phyloP scores from a whole-genome alignment of 371 early-diverging fungal species.

The Haplosporangium sp. region DNA sequence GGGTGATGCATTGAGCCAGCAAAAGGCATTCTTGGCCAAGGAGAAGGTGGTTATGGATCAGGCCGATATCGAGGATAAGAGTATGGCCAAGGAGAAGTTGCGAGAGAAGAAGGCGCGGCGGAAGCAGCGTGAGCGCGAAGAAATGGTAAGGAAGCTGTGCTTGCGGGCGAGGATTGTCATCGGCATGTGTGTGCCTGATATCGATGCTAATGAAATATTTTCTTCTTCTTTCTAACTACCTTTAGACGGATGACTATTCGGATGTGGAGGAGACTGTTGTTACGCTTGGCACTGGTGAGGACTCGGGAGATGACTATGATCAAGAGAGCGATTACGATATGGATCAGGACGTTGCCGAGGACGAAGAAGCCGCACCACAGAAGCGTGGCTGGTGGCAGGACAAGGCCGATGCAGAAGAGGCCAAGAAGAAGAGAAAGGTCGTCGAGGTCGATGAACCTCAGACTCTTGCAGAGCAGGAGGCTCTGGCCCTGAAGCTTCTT shows the following conservation, averaged over 20 bases:
- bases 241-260: slow-evolving; percentile 22
- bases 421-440: slow-evolving; percentile 64
- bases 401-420: slow-evolving; percentile 56
- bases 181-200: too few species aligned
- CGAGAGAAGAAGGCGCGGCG: slow-evolving; percentile 76
- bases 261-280: slow-evolving; percentile 44
- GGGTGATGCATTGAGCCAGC: slow-evolving; percentile 73
- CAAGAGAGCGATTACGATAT: slow-evolving; percentile 14
- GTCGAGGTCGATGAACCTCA: slow-evolving; percentile 71
- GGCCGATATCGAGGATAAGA: slow-evolving; percentile 83
- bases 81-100: slow-evolving; percentile 73
- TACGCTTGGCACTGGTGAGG: slow-evolving; percentile 48
- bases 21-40: slow-evolving; percentile 74
- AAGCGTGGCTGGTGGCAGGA: slow-evolving; percentile 52
- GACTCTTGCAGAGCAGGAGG: slow-evolving; percentile 76
- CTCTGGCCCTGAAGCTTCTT: slow-evolving; percentile 67
- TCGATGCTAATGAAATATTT: background rate
- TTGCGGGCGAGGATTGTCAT: background rate
- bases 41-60: slow-evolving; percentile 69
- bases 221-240: background rate
- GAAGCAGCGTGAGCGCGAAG: slow-evolving; percentile 75
- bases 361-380: slow-evolving; percentile 50
- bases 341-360: slow-evolving; percentile 25
- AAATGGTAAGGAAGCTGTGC: slow-evolving; percentile 33
- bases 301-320: slow-evolving; percentile 24